Evolutionary conservation across 257 asterid genomes (phyloP).

Genomic region (Gynochthodes officinalis): DNA sequence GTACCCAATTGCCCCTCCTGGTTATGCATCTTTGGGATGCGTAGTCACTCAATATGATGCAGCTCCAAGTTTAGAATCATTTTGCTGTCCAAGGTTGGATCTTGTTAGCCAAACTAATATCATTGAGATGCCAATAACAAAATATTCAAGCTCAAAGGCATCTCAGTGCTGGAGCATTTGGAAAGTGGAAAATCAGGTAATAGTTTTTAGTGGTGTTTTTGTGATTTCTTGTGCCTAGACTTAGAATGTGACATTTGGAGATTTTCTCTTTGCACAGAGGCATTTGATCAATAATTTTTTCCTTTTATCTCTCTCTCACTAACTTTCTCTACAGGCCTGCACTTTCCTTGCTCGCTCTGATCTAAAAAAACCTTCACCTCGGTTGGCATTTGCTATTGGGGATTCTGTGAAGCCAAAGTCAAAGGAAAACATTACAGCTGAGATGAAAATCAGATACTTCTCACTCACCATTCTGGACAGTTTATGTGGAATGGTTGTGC

Average conservation of each 20-base stretch:
- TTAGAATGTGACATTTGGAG: constrained; percentile 17
- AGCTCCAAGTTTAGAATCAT: constrained; percentile 62
- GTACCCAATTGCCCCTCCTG: constrained; percentile 98
- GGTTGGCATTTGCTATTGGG: constrained; percentile 81
- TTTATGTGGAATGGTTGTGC: constrained; percentile 90
- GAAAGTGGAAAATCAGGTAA: constrained; percentile 98
- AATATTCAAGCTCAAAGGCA: constrained; percentile 72
- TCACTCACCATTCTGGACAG: constrained; percentile 88
- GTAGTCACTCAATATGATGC: constrained; percentile 66
- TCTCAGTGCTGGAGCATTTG: constrained; percentile 94
- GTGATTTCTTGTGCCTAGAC: not conserved
- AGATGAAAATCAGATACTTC: constrained; percentile 86
- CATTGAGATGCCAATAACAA: constrained; percentile 79
- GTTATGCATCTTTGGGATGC: constrained; percentile 94
- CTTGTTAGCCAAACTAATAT: constrained; percentile 81
- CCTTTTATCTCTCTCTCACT: not conserved
- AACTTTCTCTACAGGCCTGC: constrained; percentile 59
- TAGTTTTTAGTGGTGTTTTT: constrained; percentile 4
- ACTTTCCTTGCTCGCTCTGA: constrained; percentile 96
- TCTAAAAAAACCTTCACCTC: constrained; percentile 81
- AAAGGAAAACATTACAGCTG: constrained; percentile 88
- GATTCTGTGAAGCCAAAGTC: constrained; percentile 87
- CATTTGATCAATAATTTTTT: not conserved
- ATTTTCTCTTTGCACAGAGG: not conserved
- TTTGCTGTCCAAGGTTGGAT: constrained; percentile 95